These are phyloP conservation scores for Pseudomassariella vexata DNA, from an alignment of 2,329 filamentous ascomycete genomes.

Conservation along the genomic window DNA sequence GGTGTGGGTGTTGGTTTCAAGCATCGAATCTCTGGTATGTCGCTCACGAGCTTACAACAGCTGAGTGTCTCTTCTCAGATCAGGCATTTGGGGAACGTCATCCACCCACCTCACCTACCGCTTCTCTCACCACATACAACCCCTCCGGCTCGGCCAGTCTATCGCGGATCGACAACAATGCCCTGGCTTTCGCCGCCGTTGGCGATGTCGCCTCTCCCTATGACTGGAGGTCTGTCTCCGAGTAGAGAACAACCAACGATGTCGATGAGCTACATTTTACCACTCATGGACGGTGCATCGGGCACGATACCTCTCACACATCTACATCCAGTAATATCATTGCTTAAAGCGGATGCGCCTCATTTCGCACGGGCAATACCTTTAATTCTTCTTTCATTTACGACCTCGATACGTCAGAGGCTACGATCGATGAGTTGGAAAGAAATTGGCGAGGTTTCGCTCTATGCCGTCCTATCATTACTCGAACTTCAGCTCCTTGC, in stretches of 20 bases:
- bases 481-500: constrained; percentile 14
- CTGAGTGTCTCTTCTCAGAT: too few species aligned
- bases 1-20: too few species aligned
- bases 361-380: constrained; percentile 9
- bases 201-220: too few species aligned
- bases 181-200: too few species aligned
- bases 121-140: too few species aligned
- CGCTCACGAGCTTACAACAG: too few species aligned
- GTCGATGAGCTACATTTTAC: constrained; percentile 13
- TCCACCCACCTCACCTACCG: too few species aligned
- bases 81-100: too few species aligned
- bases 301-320: constrained; percentile 17
- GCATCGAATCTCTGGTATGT: too few species aligned
- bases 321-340: constrained; percentile 10
- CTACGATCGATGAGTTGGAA: constrained; percentile 6
- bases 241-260: neutral
- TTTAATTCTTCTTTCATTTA: constrained; percentile 8
- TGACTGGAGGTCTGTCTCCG: neutral
- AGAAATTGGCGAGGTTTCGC: constrained; percentile 5
- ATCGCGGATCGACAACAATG: too few species aligned
- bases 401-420: constrained; percentile 4
- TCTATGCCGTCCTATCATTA: constrained; percentile 13
- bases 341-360: constrained; percentile 12
- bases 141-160: too few species aligned
- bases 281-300: constrained; percentile 13